Evolutionary conservation across 192 early-diverging fungal species (phyloP).

Genomic region (Rhizophagus clarus): DNA sequence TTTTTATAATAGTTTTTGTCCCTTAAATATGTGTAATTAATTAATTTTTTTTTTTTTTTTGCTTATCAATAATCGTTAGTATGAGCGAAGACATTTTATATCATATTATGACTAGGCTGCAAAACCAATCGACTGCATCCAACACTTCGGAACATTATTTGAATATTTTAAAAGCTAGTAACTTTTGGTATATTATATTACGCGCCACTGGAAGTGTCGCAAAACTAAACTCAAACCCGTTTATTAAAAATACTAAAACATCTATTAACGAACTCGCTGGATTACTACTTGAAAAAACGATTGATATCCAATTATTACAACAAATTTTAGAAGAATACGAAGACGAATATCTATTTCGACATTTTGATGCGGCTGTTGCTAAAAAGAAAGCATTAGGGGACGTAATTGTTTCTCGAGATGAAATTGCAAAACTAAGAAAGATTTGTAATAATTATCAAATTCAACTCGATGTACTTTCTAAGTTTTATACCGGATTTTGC

Average conservation of each 20-base stretch:
- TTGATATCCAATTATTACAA: background rate
- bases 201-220: background rate
- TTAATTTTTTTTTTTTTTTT: background rate
- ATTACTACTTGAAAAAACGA: background rate
- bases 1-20: background rate
- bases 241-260: background rate
- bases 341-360: background rate
- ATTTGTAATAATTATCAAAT: background rate
- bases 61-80: background rate
- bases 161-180: background rate
- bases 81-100: background rate
- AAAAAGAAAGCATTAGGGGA: background rate
- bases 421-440: background rate
- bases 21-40: no score
- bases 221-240: background rate
- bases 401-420: background rate
- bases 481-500: background rate
- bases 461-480: background rate
- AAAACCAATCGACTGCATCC: background rate
- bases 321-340: background rate
- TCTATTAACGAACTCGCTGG: background rate
- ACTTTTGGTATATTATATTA: background rate
- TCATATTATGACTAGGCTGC: conserved; percentile 1
- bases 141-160: background rate
- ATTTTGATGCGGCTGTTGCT: background rate